A percentile compares a stretch with the other conserved stretches of the same genome.
Evolutionary conservation across 148 eudicot species (phyloP).

Genomic region (Camellia sinensis): DNA sequence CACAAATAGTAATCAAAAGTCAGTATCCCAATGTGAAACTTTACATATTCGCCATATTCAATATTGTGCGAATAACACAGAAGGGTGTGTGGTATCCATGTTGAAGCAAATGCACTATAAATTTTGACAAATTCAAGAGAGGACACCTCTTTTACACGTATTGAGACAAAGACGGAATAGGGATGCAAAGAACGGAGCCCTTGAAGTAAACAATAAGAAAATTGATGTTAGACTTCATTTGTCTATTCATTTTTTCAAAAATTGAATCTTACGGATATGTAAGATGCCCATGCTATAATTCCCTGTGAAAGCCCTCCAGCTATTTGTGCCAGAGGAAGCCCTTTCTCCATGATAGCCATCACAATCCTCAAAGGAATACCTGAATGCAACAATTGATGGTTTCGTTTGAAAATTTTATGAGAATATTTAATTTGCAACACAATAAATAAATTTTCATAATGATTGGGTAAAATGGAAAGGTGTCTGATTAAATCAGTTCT

Average conservation of each 20-base stretch:
- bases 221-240: neutral
- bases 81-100: neutral
- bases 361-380: constrained; percentile 38
- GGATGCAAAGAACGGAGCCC: neutral
- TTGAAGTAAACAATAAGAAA: neutral
- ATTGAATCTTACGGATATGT: constrained; percentile 52
- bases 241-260: neutral
- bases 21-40: neutral
- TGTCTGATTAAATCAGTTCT: no score
- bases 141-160: neutral
- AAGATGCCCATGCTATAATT: constrained; percentile 42
- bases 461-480: no score
- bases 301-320: constrained; percentile 42
- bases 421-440: neutral
- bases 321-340: constrained; percentile 46
- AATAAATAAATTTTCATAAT: no score
- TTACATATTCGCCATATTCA: neutral
- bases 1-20: neutral
- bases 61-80: neutral
- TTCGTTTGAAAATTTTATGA: neutral
- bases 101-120: neutral
- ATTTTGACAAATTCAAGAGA: neutral
- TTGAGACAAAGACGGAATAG: neutral
- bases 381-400: constrained; percentile 14
- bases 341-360: constrained; percentile 35